These are phyloP conservation scores for Dichotomopilus funicola DNA, from an alignment of 2,329 filamentous ascomycete species.

Conservation along the genomic window DNA sequence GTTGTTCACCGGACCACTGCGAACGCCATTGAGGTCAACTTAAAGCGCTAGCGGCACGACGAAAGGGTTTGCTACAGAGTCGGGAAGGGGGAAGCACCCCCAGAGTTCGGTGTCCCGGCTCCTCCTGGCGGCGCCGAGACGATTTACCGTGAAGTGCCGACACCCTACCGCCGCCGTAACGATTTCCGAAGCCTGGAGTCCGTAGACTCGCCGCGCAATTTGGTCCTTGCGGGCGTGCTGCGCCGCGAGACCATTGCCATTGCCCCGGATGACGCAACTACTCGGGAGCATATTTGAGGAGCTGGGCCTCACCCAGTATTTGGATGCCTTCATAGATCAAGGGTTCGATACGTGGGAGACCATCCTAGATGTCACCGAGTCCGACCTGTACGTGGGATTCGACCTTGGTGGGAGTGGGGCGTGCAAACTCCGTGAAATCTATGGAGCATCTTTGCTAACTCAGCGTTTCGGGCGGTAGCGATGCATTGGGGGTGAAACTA, in stretches of 20 bases:
- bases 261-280: conserved; percentile 50
- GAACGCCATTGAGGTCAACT: too few relatives aligned
- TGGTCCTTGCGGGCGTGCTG: too few relatives aligned
- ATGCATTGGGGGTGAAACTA: conserved; percentile 68
- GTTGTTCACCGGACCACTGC: too few relatives aligned
- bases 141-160: too few relatives aligned
- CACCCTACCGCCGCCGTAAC: too few relatives aligned
- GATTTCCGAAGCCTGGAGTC: too few relatives aligned
- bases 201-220: too few relatives aligned
- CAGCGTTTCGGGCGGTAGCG: conserved; percentile 37
- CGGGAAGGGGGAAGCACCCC: too few relatives aligned
- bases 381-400: conserved; percentile 58
- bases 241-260: neutral
- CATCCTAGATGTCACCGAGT: conserved; percentile 76
- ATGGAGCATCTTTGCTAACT: conserved; percentile 8
- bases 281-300: conserved; percentile 62
- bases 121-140: too few relatives aligned
- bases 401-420: neutral
- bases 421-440: neutral
- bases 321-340: conserved; percentile 65
- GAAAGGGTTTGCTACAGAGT: too few relatives aligned
- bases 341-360: conserved; percentile 83
- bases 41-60: too few relatives aligned
- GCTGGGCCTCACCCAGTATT: conserved; percentile 73
- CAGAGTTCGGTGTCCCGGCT: too few relatives aligned